A percentile compares a stretch with the other conserved stretches of the same genome.
Evolutionary conservation across 805 yeast genomes (phyloP).

Genomic region (Tanozyma kutaoensis): DNA sequence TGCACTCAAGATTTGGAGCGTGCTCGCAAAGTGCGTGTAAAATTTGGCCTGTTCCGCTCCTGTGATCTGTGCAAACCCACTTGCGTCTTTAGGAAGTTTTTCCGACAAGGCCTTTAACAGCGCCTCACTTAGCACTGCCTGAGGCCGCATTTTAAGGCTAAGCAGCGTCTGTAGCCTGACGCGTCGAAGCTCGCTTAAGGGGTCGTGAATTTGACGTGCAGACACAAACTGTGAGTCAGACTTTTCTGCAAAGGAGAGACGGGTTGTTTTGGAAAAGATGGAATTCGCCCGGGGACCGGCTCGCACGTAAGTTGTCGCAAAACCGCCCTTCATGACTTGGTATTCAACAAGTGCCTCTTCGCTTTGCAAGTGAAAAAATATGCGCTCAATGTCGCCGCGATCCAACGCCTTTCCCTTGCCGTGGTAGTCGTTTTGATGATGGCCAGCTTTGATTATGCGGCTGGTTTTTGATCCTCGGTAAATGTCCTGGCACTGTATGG

Average conservation of each 20-base stretch:
- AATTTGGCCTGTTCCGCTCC: slow-evolving; percentile 19
- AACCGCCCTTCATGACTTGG: slow-evolving; percentile 56
- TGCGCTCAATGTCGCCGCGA: slow-evolving; percentile 66
- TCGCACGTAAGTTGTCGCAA: slow-evolving; percentile 63
- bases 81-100: slow-evolving; percentile 36
- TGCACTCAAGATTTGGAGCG: slow-evolving; percentile 9
- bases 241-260: slow-evolving; percentile 37
- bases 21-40: slow-evolving; percentile 26
- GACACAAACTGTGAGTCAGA: too few relatives aligned
- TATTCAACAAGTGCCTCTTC: slow-evolving; percentile 58
- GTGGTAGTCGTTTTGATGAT: slow-evolving; percentile 44
- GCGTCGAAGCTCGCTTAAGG: slow-evolving; percentile 23
- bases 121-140: slow-evolving; percentile 11
- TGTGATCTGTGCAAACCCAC: slow-evolving; percentile 28
- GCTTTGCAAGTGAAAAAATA: slow-evolving; percentile 65
- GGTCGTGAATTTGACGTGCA: slow-evolving; percentile 15
- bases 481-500: slow-evolving; percentile 71
- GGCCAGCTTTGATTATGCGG: slow-evolving; percentile 52
- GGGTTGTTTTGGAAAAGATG: slow-evolving; percentile 35
- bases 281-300: slow-evolving; percentile 42
- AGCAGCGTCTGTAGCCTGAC: slow-evolving; percentile 30
- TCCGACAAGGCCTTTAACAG: slow-evolving; percentile 42
- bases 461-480: slow-evolving; percentile 57
- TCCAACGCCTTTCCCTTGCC: slow-evolving; percentile 57
- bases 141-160: slow-evolving; percentile 17